Evolutionary conservation across 768 basidiomycete genomes (phyloP).

Genomic region (Lentinula sp.): DNA sequence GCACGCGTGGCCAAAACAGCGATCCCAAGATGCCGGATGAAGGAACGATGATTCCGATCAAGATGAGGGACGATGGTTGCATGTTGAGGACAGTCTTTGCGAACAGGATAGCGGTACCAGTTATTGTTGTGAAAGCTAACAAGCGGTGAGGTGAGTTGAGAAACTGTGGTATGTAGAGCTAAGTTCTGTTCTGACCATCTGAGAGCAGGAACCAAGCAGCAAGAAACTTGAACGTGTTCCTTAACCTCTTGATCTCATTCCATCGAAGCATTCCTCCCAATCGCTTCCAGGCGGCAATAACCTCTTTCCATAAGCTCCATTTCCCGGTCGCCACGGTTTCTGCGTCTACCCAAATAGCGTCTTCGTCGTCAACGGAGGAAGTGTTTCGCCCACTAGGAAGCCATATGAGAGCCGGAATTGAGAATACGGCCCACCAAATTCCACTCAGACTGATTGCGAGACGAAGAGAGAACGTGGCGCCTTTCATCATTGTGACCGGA

Average conservation of each 20-base stretch:
- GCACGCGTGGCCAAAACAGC: conserved; percentile 71
- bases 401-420: conserved; percentile 73
- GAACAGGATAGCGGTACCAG: conserved; percentile 87
- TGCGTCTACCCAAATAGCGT: conserved; percentile 11
- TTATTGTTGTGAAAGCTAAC: conserved; percentile 85
- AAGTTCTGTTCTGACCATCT: conserved; percentile 52
- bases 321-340: conserved; percentile 13
- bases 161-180: neutral
- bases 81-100: conserved; percentile 86
- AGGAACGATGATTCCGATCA: conserved; percentile 78
- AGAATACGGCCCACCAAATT: conserved; percentile 82
- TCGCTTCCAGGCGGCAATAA: conserved; percentile 67
- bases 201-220: conserved; percentile 93
- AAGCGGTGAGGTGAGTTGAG: neutral
- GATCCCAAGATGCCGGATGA: conserved; percentile 78
- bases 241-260: conserved; percentile 65
- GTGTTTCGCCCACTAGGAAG: conserved; percentile 38
- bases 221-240: conserved; percentile 85
- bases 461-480: conserved; percentile 64
- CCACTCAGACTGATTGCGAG: conserved; percentile 84
- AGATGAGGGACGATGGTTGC: conserved; percentile 67
- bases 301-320: conserved; percentile 47
- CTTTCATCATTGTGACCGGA: conserved; percentile 67
- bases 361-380: conserved; percentile 12
- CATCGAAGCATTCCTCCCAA: conserved; percentile 71